Evolutionary conservation across 169 alveolate genomes (phyloP).

Genomic region (Eimeria maxima): DNA sequence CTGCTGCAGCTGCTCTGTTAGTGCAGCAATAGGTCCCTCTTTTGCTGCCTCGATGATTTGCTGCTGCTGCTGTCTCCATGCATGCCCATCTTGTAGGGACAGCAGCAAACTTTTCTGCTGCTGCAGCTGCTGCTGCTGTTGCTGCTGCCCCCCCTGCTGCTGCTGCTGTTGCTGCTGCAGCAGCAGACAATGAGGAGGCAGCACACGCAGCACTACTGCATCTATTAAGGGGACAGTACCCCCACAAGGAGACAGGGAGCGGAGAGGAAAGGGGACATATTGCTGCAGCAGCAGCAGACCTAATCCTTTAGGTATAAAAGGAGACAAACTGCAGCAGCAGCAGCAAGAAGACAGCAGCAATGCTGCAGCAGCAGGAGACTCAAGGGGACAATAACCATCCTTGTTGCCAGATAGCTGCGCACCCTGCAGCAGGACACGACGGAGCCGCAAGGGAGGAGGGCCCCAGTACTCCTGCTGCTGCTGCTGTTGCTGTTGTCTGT

Average conservation of each 20-base stretch:
- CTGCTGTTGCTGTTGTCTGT: slow-evolving; percentile 8
- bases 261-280: not conserved
- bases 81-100: slow-evolving; percentile 11
- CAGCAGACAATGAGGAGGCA: slow-evolving; percentile 46
- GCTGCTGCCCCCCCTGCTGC: no score
- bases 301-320: not conserved
- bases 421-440: slow-evolving; percentile 19
- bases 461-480: slow-evolving; percentile 10
- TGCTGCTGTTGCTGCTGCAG: slow-evolving; percentile 39
- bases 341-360: slow-evolving; percentile 19
- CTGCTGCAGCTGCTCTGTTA: slow-evolving; percentile 33
- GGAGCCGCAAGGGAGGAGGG: slow-evolving; percentile 8
- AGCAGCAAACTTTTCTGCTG: slow-evolving; percentile 18
- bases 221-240: slow-evolving; percentile 4
- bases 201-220: slow-evolving; percentile 31
- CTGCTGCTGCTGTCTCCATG: not conserved
- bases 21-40: not conserved
- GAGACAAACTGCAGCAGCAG: slow-evolving; percentile 21
- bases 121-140: slow-evolving; percentile 44
- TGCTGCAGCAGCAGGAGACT: not conserved
- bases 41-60: not conserved
- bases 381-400: slow-evolving; percentile 4
- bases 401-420: not conserved
- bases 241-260: not conserved
- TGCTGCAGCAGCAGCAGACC: not conserved